Evolutionary conservation across 768 basidiomycete species (phyloP).

Genomic region (Rhizopogon roseolus): DNA sequence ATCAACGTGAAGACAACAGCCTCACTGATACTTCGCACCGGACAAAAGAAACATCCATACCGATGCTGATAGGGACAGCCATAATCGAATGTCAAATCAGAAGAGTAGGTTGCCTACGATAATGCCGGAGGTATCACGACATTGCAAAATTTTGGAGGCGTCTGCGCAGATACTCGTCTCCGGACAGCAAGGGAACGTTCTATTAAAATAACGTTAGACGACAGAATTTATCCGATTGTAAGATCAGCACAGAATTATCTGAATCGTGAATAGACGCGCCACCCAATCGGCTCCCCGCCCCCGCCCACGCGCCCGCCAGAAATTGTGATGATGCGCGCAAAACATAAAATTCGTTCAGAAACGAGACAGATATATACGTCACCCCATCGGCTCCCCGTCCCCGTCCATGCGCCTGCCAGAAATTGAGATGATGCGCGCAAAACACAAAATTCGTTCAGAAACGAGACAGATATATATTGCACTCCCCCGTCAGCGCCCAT

Average conservation of each 20-base stretch:
- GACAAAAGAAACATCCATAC: not conserved
- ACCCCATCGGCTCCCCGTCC: not conserved
- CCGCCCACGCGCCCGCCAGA: not conserved
- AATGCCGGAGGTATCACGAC: not conserved
- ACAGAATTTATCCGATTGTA: not conserved
- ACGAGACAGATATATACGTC: too few relatives aligned
- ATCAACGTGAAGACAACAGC: not conserved
- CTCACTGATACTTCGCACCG: not conserved
- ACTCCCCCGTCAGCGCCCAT: not conserved
- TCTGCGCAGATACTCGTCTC: not conserved
- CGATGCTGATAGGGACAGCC: not conserved
- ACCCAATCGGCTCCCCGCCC: not conserved
- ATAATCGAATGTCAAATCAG: not conserved
- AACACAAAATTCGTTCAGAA: too few relatives aligned
- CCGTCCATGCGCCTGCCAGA: not conserved
- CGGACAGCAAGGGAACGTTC: not conserved
- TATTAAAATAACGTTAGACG: not conserved
- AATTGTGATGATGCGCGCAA: too few relatives aligned
- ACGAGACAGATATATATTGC: too few relatives aligned
- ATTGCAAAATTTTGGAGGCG: not conserved
- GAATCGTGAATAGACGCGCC: not conserved
- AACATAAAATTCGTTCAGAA: too few relatives aligned
- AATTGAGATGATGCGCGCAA: too few relatives aligned
- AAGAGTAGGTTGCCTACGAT: not conserved
- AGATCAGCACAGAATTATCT: not conserved